A percentile compares a stretch with the other conserved stretches of the same genome.
phyloP scores from a whole-genome alignment of 106 monocot genomes.

The Gastrodia elata region DNA sequence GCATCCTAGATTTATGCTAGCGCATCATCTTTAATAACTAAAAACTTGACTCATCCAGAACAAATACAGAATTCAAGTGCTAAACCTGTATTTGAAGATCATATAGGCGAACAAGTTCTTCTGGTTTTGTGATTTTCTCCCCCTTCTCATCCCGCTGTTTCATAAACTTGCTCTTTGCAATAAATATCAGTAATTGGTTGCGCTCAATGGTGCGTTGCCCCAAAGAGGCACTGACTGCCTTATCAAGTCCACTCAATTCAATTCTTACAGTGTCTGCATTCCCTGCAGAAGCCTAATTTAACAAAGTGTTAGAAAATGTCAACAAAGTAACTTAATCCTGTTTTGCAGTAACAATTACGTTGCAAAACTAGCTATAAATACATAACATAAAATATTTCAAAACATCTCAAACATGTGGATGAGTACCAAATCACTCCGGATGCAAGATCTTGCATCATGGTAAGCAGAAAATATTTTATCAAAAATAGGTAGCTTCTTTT shows the following conservation, averaged over 20 bases:
- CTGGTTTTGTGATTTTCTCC: conserved; percentile 83
- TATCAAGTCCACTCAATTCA: conserved; percentile 96
- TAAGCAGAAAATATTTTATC: conserved; percentile 98
- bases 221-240: conserved; percentile 89
- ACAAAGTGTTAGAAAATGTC: conserved; percentile 15
- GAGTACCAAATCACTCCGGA: conserved; percentile 87
- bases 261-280: conserved; percentile 88
- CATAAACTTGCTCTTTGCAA: conserved; percentile 79
- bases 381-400: not conserved
- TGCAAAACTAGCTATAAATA: not conserved
- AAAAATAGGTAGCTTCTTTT: conserved; percentile 80
- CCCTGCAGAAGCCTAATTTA: conserved; percentile 65
- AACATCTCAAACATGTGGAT: conserved; percentile 1
- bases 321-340: not conserved
- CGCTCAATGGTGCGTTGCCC: conserved; percentile 96
- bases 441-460: conserved; percentile 90
- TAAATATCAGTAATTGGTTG: conserved; percentile 57
- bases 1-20: not conserved
- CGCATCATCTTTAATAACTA: conserved; percentile 5
- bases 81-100: conserved; percentile 94
- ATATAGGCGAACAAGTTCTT: conserved; percentile 93
- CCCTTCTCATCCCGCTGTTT: conserved; percentile 73
- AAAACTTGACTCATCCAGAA: not conserved
- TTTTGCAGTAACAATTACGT: not conserved
- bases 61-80: not conserved